Base-by-base conservation (phyloP, 805 yeast genomes). In the Alloascoidea africana region DNA sequence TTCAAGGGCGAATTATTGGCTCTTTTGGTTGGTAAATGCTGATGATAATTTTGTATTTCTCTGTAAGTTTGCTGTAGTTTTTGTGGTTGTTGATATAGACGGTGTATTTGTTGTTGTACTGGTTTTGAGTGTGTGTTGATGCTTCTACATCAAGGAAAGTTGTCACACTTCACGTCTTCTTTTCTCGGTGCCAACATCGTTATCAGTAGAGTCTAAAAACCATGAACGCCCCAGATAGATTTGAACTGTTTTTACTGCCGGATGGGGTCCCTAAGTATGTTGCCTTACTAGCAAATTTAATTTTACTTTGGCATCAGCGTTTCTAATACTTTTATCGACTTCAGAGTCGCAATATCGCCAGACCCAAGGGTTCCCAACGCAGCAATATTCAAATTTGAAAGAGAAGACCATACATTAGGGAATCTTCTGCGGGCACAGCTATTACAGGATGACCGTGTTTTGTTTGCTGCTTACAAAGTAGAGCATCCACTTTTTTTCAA, bases 201-300 rank as follows among this genome's bases (percentile, higher is more conserved):
- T n/a, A n/a, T n/a, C n/a, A n/a, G n/a, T n/a, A n/a, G n/a, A n/a
- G n/a, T n/a, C n/a, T n/a, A n/a, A n/a, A n/a, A n/a, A n/a, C n/a
- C 40, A 89, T 91, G 98, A 91, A 91, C 63, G 97, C 97, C 52
- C 99, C 99, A 60, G 98, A 91, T 64, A 79, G 98, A 69, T 91
- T 89, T 57, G 99, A 91, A 66, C 73, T 91, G 32, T 91, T 91
- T 56, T 73, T 91, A 49, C 68, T 91, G 49, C 97, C 96, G n/a
- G 99, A 91, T 58, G 97, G 98, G 38, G 93, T 84, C 38, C 81
- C 89, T 38, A 91, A 91, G 83, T 77, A 66, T 23, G 83, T 67
- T 14, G 16, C 16, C 14, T 8, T 35, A 16, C 35, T 8, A 35
- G 8, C 13, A 14, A 13, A 16, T n/a, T 11, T 4, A 17, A 5